phyloP scores from a whole-genome alignment of 1,139 yeast species.

The Hyphopichia fennica region DNA sequence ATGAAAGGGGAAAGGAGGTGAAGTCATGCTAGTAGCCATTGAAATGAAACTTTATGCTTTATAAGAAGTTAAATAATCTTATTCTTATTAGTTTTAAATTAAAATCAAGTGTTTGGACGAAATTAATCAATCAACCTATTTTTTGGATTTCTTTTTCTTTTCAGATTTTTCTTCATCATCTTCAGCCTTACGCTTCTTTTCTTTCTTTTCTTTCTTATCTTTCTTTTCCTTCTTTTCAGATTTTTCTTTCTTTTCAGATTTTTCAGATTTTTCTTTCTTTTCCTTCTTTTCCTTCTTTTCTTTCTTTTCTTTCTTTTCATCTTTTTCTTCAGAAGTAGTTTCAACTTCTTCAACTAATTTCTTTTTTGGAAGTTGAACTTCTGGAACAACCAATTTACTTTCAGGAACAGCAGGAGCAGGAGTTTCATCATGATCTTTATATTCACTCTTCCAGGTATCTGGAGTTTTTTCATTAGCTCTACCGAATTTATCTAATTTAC shows the following conservation, averaged over 20 bases:
- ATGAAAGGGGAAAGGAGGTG: neutral
- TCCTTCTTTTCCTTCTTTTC: conserved; percentile 66
- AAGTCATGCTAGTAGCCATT: neutral
- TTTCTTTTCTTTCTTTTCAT: conserved; percentile 30
- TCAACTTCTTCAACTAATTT: conserved; percentile 40
- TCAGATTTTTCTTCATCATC: conserved; percentile 42
- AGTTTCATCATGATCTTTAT: conserved; percentile 76
- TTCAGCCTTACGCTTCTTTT: conserved; percentile 54
- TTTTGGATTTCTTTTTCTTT: conserved; percentile 47
- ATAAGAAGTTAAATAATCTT: neutral
- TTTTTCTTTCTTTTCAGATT: conserved; percentile 61
- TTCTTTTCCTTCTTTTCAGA: conserved; percentile 41
- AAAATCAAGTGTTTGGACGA: neutral
- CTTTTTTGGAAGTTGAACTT: conserved; percentile 54
- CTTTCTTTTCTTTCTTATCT: conserved; percentile 54
- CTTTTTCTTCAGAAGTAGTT: conserved; percentile 24
- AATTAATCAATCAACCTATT: conserved; percentile 6
- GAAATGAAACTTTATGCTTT: neutral
- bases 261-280: conserved; percentile 65
- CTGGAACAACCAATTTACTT: conserved; percentile 48
- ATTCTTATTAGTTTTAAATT: neutral
- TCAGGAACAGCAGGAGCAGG: conserved; percentile 55
- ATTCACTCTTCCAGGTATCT: conserved; percentile 83
- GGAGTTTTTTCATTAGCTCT: conserved; percentile 94
- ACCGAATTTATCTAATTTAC: conserved; percentile 95